Conservation (phyloP, 345 rosid species). For the Linum usitatissimum region DNA sequence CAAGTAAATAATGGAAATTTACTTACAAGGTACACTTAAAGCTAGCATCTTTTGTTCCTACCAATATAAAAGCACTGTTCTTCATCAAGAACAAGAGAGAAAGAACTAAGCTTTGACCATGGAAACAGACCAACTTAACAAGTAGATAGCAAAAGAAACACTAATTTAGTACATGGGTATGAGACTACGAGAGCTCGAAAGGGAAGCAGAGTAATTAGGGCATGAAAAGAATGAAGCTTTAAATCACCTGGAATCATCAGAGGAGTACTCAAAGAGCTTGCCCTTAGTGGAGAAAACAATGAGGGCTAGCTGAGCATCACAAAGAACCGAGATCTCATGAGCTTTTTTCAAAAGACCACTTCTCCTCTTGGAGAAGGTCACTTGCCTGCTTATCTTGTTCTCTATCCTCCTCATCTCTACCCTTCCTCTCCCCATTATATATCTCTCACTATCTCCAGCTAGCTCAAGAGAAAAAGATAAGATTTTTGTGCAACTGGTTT, state of each 20-base stretch:
- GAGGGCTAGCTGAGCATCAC: slow-evolving; percentile 72
- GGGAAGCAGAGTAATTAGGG: neutral
- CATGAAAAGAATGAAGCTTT: neutral
- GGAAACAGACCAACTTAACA: neutral
- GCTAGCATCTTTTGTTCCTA: neutral
- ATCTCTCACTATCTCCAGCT: too few species aligned
- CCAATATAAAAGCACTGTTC: too few species aligned
- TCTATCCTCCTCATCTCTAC: slow-evolving; percentile 83
- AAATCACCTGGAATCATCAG: slow-evolving; percentile 53
- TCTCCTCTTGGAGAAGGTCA: slow-evolving; percentile 79
- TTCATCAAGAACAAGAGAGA: neutral
- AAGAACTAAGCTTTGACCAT: neutral
- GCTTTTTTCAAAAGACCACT: slow-evolving; percentile 73
- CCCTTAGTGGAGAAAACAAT: slow-evolving; percentile 80
- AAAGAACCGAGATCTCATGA: slow-evolving; percentile 77
- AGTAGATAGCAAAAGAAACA: neutral
- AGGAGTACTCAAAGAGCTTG: slow-evolving; percentile 69
- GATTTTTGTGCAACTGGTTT: neutral
- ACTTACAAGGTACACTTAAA: neutral
- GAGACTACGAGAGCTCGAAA: too few species aligned
- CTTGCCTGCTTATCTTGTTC: slow-evolving; percentile 87
- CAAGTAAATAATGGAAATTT: neutral
- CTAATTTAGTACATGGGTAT: slow-evolving; percentile 5
- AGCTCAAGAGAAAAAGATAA: too few species aligned
- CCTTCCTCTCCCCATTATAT: slow-evolving; percentile 78